Base-by-base conservation (phyloP, 345 rosid genomes). In the Noccaea caerulescens region DNA sequence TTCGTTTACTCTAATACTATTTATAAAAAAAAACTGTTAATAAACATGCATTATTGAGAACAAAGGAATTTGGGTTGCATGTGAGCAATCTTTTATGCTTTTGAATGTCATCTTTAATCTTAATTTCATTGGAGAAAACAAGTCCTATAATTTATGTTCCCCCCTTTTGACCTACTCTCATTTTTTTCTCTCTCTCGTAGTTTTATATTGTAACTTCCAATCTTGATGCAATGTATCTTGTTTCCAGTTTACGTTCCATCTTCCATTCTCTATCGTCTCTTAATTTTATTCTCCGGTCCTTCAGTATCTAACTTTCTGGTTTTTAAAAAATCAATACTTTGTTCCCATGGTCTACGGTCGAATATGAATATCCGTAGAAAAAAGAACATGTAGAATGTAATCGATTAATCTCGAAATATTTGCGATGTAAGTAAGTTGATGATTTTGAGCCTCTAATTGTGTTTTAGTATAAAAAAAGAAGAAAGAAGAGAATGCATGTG, bases 1-100 rank as follows among this genome's bases (percentile, higher is more conserved):
- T 57, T 34, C 5, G 27, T 32, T 55, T 57, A 3, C 30, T 2
- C 30, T 27, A 27, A 13, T 55, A 41, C 38, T 58, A 47, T 45
- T 18, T 11, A 52, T 13, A 5, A 43, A 61, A 33, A 33, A n/a
- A 23, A 36, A 18, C 5, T 34, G 33, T 34, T 55, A 23, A 44
- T 6, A 45, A 59, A 36, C 69, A 61, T 27, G 74, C 63, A 75
- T 75, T 54, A 75, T 75, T 75, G 78, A 75, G 69, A 69, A 75
- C 69, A 68, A 68, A 75, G 52, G 69, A 61, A 75, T 68, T 75
- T 75, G 78, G 74, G 73, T 36, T 75, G 78, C 78, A 75, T 75
- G 78, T 75, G 78, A 75, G 63, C 58, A 68, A 75, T 61, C 78
- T 74, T 72, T 60, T 73, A 50, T 73, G 67, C 78, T 68, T 75